phyloP scores from a whole-genome alignment of 208 protist species.

The Wallacemonas rigidus region DNA sequence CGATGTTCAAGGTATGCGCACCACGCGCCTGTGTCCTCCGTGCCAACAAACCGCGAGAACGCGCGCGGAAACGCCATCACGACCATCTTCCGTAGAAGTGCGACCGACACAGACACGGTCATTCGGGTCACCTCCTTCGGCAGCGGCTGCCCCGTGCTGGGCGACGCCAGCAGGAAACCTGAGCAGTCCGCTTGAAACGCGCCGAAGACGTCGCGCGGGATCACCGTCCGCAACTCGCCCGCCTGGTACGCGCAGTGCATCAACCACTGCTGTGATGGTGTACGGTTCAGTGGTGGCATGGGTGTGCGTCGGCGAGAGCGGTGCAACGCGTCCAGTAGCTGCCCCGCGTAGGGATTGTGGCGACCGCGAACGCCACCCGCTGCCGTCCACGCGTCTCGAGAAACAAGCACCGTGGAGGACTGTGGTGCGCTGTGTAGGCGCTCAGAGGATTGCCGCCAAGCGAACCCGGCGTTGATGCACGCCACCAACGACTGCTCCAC shows the following conservation, averaged over 20 bases:
- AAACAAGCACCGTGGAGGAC: neutral
- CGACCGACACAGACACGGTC: neutral
- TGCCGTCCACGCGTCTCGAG: neutral
- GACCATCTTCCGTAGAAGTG: neutral
- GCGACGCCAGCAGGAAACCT: neutral
- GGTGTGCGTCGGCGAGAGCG: neutral
- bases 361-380: neutral
- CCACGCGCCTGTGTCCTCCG: neutral
- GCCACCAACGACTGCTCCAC: neutral
- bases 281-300: neutral
- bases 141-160: neutral
- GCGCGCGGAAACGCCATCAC: neutral
- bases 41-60: neutral
- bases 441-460: neutral
- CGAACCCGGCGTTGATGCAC: neutral
- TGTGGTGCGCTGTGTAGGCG: neutral
- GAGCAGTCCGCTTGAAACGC: neutral
- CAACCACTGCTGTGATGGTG: constrained; percentile 1
- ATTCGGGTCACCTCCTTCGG: neutral
- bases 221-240: neutral
- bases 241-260: neutral
- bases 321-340: neutral
- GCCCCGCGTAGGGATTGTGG: neutral
- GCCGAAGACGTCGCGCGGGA: neutral
- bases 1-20: neutral